These are phyloP conservation scores for Zoysia pacifica DNA, from an alignment of 176 grass and related monocot species.

Conservation along the genomic window DNA sequence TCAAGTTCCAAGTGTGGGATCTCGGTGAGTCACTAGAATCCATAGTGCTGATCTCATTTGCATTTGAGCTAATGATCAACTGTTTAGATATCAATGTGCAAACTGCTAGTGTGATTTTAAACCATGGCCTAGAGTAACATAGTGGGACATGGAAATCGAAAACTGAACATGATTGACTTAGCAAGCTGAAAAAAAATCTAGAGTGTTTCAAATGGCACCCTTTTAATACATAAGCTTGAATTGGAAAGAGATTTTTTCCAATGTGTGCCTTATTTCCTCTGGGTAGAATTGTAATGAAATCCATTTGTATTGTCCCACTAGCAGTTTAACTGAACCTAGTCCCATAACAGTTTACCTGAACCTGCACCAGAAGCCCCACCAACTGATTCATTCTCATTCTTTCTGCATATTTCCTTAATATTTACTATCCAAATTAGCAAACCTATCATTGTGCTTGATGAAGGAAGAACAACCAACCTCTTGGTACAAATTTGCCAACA, in stretches of 20 bases:
- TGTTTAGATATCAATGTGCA: background rate
- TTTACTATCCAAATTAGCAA: background rate
- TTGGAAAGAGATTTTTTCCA: background rate
- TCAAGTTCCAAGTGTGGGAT: slow-evolving; percentile 98
- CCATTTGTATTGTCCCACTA: background rate
- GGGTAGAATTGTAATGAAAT: background rate
- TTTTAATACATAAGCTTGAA: background rate
- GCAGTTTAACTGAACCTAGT: background rate
- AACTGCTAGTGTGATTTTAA: background rate
- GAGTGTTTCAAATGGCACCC: background rate
- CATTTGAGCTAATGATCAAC: background rate
- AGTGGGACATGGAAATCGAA: background rate
- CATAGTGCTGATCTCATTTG: background rate
- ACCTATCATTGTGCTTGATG: background rate
- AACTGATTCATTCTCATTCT: background rate
- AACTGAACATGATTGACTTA: background rate
- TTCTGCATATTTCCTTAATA: background rate
- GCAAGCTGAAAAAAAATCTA: background rate
- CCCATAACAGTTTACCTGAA: background rate
- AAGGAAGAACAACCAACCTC: background rate
- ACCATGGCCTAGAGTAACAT: background rate
- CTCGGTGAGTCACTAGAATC: slow-evolving; percentile 55
- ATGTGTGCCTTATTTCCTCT: background rate
- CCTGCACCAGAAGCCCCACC: background rate
- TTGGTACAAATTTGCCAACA: background rate